Conservation (phyloP, 441 rosid genomes). For the Aleurites moluccanus region DNA sequence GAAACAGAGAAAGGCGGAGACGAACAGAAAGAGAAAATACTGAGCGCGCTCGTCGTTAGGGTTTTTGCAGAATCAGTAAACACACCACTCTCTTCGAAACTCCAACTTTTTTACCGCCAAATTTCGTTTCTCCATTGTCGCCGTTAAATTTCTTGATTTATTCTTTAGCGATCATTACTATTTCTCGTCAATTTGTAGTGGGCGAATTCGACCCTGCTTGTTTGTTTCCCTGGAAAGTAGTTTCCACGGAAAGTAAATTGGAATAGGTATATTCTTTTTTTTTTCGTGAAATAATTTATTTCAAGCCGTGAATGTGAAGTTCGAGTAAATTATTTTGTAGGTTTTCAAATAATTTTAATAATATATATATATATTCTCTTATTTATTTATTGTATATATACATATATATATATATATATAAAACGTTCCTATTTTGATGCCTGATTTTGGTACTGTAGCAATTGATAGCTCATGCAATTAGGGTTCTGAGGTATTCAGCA, state of each 20-base stretch:
- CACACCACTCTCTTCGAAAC: neutral
- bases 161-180: neutral
- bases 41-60: constrained; percentile 6
- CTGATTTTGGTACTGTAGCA: neutral
- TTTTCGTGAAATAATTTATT: neutral
- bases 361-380: neutral
- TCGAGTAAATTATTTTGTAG: neutral
- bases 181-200: neutral
- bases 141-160: constrained; percentile 15
- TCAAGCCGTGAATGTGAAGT: neutral
- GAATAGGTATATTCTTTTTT: too few species aligned
- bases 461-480: neutral
- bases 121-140: neutral
- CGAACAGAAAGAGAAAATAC: too few species aligned
- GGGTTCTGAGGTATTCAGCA: neutral
- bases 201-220: neutral
- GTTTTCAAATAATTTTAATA: neutral
- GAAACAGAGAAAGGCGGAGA: neutral
- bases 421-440: neutral
- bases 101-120: neutral
- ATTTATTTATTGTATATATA: neutral
- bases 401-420: too few species aligned
- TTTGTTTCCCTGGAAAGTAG: neutral
- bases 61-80: constrained; percentile 11
- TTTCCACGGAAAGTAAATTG: neutral